Base-by-base conservation (phyloP, 1,139 yeast species). In the Candida pseudocylindracea region DNA sequence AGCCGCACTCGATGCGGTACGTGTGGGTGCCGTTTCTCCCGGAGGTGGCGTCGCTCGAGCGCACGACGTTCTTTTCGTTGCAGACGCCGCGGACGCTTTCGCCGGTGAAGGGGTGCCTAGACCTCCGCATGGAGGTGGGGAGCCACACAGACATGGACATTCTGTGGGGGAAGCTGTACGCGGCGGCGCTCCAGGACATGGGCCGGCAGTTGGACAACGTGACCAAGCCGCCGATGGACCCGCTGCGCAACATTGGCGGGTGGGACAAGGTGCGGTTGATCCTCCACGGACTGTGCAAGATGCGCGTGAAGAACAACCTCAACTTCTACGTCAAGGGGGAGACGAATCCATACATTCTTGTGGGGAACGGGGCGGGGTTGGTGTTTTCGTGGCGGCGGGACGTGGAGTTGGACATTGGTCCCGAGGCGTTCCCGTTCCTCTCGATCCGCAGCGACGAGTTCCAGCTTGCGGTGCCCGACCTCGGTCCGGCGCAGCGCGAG, bases 141-240 rank as follows among this genome's bases (percentile, higher is more conserved):
- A 46, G 60, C 0, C 57, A 56, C 20, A 40, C 55, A 31, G 54
- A 67, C 4, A 61, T 64, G 37, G 49, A 54, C 36, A 38, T 61
- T 2, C 53, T 57, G 28, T 61, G 65, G 65, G 53, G 61, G 36
- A 60, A 59, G 37, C 48, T 65, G 1, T 59, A 59, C 37, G 58
- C 45, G 36, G 51, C 66, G 2, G 58, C 57, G 2, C 36, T 61
- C 10, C 53, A 49, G 51, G 49, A 59, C 6, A 53, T 44, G 30
- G 46, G 45, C 37, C 44, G 42, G 38, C 65, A 51, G 51, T 70
- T 53, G 40, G 74, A 44, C 48, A 78, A 55, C 50, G 69, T 54
- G 63, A 72, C 63, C 33, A 75, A 72, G 40, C 80, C 83, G 0
- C 73, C 71, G 10, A 57, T 78, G 11, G 96, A 88, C 48, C 85